Base-by-base conservation (phyloP, 2,329 filamentous ascomycete genomes). In the Taxawa tesnikishii region DNA sequence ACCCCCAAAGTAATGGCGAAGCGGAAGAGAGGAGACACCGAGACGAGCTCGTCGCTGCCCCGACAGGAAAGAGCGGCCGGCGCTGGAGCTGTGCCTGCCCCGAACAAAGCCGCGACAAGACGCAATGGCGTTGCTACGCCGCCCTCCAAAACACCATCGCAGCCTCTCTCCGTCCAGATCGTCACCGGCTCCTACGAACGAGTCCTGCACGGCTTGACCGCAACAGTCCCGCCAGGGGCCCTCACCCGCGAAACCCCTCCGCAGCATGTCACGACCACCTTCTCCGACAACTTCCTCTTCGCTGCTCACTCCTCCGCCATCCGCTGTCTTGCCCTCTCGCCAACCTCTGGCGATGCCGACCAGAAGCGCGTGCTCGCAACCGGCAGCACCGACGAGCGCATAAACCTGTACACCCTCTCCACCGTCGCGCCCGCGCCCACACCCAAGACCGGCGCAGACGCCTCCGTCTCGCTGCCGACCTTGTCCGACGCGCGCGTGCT, bases 231-330 rank as follows among this genome's bases (percentile, higher is more conserved):
- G 15, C 51, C 48, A 42, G 50, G 41, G 29, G 38, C 34, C 25
- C 46, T 30, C 34, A 26, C 40, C 45, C 18, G 24, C 27, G 31
- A 33, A 10, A 13, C 19, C 25, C 17, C 29, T 39, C 45, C 39
- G 34, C 19, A 8, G 19, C 38, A 43, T 14, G 34, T 51, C 23
- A 45, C 49, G 12, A 65, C 77, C 33, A 67, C 76, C 31, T 96
- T 94, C 51, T 73, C 83, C 43, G 88, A 96, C 56, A 88, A 83
- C 0, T 98, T 98, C 56, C 72, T 98, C 36, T 94, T 98, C 70
- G 83, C 87, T 51, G 87, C 90, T 10, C 90, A 98, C 60, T 70
- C 75, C 35, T 92, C 87, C 9, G 79, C 90, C 4, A 83, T 98
- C 53, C 80, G 85, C 47, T 92, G 83, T 52, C 68, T 98, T 19